Base-by-base conservation (phyloP, 768 basidiomycete genomes). In the Termitomyces sp. region DNA sequence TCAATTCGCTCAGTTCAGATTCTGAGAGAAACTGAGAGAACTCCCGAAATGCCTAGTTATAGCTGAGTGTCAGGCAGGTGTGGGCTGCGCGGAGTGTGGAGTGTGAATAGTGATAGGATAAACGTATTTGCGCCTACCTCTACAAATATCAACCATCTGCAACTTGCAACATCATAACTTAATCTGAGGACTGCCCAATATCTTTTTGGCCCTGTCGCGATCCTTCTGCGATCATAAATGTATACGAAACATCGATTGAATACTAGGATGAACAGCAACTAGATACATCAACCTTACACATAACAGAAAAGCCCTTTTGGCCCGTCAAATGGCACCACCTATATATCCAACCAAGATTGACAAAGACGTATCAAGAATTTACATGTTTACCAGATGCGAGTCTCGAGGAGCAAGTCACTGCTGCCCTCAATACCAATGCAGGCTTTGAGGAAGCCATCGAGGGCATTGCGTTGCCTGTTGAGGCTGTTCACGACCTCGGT, bases 401-500 rank as follows among this genome's bases (percentile, higher is more conserved):
- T 88, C 70, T 91, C 85, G 15, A 96, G 80, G 65, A 98, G 74
- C 64, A 98, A 75, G 70, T 98, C 96, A 50, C 80, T 84, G 69
- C 77, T 84, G 50, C 83, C 79, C 71, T 96, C 93, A 42, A 97
- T 72, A 26, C 93, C 93, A 51, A 95, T 74, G 72, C 93, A 97
- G 40, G 93, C 93, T 81, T 95, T 96, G 66, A 97, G 78, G 85
- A 96, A 97, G 41, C 80, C 74, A 71, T 96, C 94, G 55, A 98
- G 83, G 9, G 92, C 96, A 58, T 93, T 91, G 67, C 96, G 86
- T 79, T 99, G 96, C 69, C 95, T 84, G 73, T 87, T 88, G 60
- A 98, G 82, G 61, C 87, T 89, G 83, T 99, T 99, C 72, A 98
- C 88, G 62, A 98, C 93, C 63, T 91, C 90, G 37, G 88, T 88